Conservation (phyloP, 371 early-diverging fungal genomes). For the Lichtheimia hyalospora region DNA sequence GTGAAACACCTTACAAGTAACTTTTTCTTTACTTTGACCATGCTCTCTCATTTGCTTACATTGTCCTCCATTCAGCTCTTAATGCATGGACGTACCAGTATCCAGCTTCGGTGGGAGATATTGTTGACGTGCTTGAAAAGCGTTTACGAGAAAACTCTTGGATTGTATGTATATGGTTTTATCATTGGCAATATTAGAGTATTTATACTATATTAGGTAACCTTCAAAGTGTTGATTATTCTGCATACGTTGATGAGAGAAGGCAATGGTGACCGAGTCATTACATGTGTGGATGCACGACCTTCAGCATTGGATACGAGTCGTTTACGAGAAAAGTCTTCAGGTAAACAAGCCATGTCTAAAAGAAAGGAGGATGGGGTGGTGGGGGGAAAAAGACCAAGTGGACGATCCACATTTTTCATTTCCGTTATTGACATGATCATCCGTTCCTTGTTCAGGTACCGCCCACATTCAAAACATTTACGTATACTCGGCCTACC, state of each 20-base stretch:
- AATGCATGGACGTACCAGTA: conserved; percentile 43
- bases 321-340: conserved; percentile 63
- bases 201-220: conserved; percentile 53
- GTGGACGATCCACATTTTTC: conserved; percentile 1
- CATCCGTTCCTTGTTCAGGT: conserved; percentile 5
- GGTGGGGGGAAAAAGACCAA: not conserved
- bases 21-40: not conserved
- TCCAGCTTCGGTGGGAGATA: conserved; percentile 43
- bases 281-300: conserved; percentile 66
- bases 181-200: not conserved
- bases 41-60: not conserved
- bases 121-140: conserved; percentile 58
- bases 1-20: conserved; percentile 80
- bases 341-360: conserved; percentile 31
- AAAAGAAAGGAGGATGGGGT: not conserved
- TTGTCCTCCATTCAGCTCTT: conserved; percentile 28
- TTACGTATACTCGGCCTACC: conserved; percentile 76
- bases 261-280: conserved; percentile 70
- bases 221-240: conserved; percentile 83
- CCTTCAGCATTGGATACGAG: conserved; percentile 61
- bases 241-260: conserved; percentile 85
- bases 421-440: not conserved
- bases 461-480: conserved; percentile 75
- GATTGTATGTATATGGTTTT: conserved; percentile 58
- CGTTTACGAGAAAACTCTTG: conserved; percentile 72